Evolutionary conservation across 371 early-diverging fungal genomes (phyloP).

Genomic region (Mortierella sp.): DNA sequence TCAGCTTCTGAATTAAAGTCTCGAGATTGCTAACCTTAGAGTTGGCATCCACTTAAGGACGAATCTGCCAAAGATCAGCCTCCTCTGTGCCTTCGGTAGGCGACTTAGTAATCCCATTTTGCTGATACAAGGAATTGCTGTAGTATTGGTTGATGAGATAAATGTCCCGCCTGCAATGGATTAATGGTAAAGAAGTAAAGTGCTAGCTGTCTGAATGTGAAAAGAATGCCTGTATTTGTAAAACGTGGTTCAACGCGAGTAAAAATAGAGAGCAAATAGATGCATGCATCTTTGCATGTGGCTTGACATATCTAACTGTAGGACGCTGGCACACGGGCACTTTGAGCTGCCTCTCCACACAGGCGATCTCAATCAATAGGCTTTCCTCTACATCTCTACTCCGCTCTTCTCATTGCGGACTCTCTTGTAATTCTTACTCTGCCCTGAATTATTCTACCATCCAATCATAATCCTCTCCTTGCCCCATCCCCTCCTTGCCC

Average conservation of each 20-base stretch:
- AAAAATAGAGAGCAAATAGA: neutral
- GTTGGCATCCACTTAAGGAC: conserved; percentile 46
- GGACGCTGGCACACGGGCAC: too few species aligned
- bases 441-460: neutral
- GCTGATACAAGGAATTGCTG: neutral
- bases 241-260: conserved; percentile 12
- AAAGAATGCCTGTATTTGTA: neutral
- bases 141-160: too few species aligned
- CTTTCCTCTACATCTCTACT: neutral
- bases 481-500: neutral
- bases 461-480: neutral
- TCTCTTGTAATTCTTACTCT: neutral
- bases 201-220: too few species aligned
- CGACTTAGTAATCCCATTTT: conserved; percentile 48
- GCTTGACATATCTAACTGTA: too few species aligned
- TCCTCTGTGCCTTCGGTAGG: conserved; percentile 37
- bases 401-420: neutral
- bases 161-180: neutral
- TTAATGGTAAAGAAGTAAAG: conserved; percentile 1
- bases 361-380: too few species aligned
- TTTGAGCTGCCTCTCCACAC: too few species aligned
- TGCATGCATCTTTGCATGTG: neutral
- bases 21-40: conserved; percentile 29
- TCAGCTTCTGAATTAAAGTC: neutral
- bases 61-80: conserved; percentile 42